Conservation (phyloP, 495 filamentous ascomycete genomes). For the Penicillium coprophilum region DNA sequence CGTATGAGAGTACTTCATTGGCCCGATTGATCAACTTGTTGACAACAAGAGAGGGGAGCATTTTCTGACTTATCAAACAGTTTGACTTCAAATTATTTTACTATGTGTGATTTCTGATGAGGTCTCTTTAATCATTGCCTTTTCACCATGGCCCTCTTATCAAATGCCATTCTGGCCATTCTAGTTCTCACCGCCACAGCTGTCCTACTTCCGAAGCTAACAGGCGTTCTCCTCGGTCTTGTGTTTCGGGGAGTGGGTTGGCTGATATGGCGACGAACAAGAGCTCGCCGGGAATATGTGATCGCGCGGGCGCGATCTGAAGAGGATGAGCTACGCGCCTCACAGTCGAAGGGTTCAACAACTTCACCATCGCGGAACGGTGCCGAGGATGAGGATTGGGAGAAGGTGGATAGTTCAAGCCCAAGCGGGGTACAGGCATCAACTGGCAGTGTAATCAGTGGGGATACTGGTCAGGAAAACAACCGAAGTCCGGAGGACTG, state of each 20-base stretch:
- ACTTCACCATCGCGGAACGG: conserved; percentile 20
- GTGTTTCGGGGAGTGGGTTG: conserved; percentile 56
- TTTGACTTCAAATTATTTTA: conserved; percentile 9
- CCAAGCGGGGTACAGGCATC: conserved; percentile 53
- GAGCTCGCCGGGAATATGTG: conserved; percentile 61
- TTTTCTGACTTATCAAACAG: conserved; percentile 9
- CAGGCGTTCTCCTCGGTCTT: conserved; percentile 35
- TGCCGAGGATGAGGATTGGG: conserved; percentile 68
- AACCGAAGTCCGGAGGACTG: conserved; percentile 49
- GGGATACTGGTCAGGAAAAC: conserved; percentile 5
- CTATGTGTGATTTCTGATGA: conserved; percentile 26
- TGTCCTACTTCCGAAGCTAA: conserved; percentile 40
- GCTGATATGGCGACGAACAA: conserved; percentile 65
- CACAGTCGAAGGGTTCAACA: conserved; percentile 33
- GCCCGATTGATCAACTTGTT: conserved; percentile 24
- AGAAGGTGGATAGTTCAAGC: conserved; percentile 63
- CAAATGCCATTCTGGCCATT: conserved; percentile 34
- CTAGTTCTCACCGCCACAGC: conserved; percentile 38
- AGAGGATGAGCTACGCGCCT: conserved; percentile 51
- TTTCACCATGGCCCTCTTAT: conserved; percentile 39
- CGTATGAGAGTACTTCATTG: conserved; percentile 23
- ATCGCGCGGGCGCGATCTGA: conserved; percentile 59
- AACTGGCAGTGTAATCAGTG: conserved; percentile 39
- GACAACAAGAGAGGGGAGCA: conserved; percentile 18
- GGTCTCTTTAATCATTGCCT: conserved; percentile 6